Conservation (phyloP, 768 basidiomycete genomes). For the Paxillus rubicundulus region DNA sequence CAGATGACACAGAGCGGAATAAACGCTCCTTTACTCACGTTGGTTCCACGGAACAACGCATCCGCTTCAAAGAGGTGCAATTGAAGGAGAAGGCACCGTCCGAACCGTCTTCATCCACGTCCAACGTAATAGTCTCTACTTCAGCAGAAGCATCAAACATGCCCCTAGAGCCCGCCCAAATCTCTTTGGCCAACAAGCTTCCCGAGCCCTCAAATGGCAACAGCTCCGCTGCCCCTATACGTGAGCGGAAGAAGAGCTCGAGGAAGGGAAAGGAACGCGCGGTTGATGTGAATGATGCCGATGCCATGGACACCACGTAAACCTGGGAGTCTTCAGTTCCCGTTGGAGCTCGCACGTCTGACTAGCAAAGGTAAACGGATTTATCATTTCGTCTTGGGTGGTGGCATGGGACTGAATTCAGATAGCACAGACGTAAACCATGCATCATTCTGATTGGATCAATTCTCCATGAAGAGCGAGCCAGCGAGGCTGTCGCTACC, state of each 20-base stretch:
- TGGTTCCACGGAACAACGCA: conserved; percentile 62
- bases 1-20: conserved; percentile 46
- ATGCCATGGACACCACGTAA: conserved; percentile 18
- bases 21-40: conserved; percentile 55
- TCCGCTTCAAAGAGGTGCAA: conserved; percentile 72
- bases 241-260: conserved; percentile 16
- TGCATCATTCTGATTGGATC: too few species aligned
- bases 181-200: background rate
- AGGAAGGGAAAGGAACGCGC: conserved; percentile 29
- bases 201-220: conserved; percentile 3
- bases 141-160: conserved; percentile 19
- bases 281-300: conserved; percentile 17
- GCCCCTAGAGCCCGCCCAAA: conserved; percentile 10
- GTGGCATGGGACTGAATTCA: too few species aligned
- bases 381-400: too few species aligned
- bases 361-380: too few species aligned
- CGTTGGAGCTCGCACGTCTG: background rate
- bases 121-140: background rate
- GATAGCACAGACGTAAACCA: too few species aligned
- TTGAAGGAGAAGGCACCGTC: conserved; percentile 43
- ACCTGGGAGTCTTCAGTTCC: background rate
- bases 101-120: background rate
- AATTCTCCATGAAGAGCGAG: too few species aligned
- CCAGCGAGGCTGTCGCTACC: too few species aligned
- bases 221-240: background rate